Conservation (phyloP, 352 stramenopile genomes). For the Saprolegnia diclina region DNA sequence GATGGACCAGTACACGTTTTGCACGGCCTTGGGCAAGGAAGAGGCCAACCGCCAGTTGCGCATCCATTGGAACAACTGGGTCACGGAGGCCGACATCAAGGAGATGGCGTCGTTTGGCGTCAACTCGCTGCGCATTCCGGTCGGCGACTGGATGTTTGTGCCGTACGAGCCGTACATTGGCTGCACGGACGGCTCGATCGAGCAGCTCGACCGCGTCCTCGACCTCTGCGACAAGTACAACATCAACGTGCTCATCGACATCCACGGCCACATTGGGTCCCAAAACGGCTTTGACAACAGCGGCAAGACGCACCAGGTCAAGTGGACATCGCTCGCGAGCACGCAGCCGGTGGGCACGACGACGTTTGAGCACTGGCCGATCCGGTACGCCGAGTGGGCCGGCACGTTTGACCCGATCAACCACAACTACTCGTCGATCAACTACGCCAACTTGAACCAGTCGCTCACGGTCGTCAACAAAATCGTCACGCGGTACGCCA, state of each 20-base stretch:
- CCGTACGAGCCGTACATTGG: constrained; percentile 91
- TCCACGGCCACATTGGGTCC: constrained; percentile 88
- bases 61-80: constrained; percentile 91
- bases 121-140: constrained; percentile 82
- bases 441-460: constrained; percentile 89
- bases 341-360: constrained; percentile 70
- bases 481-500: constrained; percentile 87
- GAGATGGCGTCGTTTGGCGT: constrained; percentile 73
- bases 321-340: constrained; percentile 82
- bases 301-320: constrained; percentile 76
- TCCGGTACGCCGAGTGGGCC: constrained; percentile 87
- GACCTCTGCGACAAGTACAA: constrained; percentile 82
- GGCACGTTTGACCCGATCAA: constrained; percentile 83
- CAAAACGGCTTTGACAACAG: constrained; percentile 97
- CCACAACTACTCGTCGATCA: constrained; percentile 87
- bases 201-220: constrained; percentile 86
- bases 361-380: constrained; percentile 91
- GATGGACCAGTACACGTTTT: constrained; percentile 93
- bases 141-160: constrained; percentile 94
- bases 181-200: constrained; percentile 88
- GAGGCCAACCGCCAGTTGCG: constrained; percentile 92
- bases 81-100: constrained; percentile 89
- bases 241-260: constrained; percentile 88
- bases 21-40: constrained; percentile 68
- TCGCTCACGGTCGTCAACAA: constrained; percentile 82